Evolutionary conservation across 1,284 basidiomycete genomes (phyloP).

Genomic region (Moesziomyces antarcticus): DNA sequence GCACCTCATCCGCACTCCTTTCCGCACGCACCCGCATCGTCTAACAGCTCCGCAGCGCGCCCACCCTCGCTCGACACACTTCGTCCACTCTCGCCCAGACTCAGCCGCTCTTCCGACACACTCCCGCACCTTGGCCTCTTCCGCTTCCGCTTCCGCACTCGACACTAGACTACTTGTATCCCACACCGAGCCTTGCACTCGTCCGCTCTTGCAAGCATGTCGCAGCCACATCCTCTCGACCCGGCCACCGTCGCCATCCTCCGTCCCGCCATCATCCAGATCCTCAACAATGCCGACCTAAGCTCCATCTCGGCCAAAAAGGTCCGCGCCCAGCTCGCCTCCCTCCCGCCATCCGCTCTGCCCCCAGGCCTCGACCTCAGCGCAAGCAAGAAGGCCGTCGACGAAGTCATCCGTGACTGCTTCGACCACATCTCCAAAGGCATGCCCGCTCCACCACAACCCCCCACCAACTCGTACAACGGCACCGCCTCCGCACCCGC

Average conservation of each 20-base stretch:
- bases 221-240: slow-evolving; percentile 39
- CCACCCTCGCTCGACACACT: no score
- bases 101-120: no score
- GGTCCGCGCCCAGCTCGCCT: slow-evolving; percentile 54
- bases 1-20: background rate
- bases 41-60: no score
- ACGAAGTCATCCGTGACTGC: slow-evolving; percentile 59
- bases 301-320: slow-evolving; percentile 60
- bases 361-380: slow-evolving; percentile 51
- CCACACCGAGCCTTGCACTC: no score
- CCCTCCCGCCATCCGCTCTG: slow-evolving; percentile 47
- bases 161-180: background rate
- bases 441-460: slow-evolving; percentile 43
- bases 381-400: slow-evolving; percentile 60
- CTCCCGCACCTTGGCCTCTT: no score
- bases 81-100: no score
- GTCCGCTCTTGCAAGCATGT: slow-evolving; percentile 21
- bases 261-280: slow-evolving; percentile 57
- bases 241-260: slow-evolving; percentile 44
- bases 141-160: background rate
- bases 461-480: slow-evolving; percentile 23
- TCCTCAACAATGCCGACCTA: slow-evolving; percentile 62
- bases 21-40: no score
- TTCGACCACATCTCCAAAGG: slow-evolving; percentile 57
- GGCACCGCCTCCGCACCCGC: slow-evolving; percentile 36